A percentile compares a stretch with the other conserved stretches of the same genome.
These are phyloP conservation scores for Sphaerostilbella broomeana DNA, from an alignment of 2,329 filamentous ascomycete species.

Conservation along the genomic window DNA sequence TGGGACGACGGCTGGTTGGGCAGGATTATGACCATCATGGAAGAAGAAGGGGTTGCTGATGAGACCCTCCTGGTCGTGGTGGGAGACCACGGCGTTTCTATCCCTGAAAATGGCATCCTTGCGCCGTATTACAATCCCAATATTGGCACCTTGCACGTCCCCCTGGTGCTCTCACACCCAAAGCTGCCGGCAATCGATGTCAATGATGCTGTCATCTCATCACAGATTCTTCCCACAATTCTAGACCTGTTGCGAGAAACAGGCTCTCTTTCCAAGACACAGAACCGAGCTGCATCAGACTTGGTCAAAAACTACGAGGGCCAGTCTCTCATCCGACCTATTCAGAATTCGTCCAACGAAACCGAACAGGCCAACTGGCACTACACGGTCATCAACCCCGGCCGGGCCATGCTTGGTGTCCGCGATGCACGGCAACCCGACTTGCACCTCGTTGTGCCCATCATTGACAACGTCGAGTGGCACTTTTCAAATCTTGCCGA, in stretches of 20 bases:
- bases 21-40: conserved; percentile 24
- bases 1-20: conserved; percentile 29
- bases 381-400: conserved; percentile 29
- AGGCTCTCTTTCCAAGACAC: conserved; percentile 24
- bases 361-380: conserved; percentile 26
- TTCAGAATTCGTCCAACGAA: conserved; percentile 16
- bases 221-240: conserved; percentile 29
- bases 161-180: conserved; percentile 28
- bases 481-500: conserved; percentile 22
- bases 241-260: conserved; percentile 29
- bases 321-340: conserved; percentile 28
- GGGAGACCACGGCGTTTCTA: conserved; percentile 28
- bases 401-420: conserved; percentile 27
- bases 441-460: conserved; percentile 26
- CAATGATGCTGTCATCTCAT: conserved; percentile 26
- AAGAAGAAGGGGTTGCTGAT: conserved; percentile 27
- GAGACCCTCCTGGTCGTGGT: conserved; percentile 28
- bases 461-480: conserved; percentile 27
- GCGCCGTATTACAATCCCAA: conserved; percentile 29
- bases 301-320: conserved; percentile 29
- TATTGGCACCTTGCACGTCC: conserved; percentile 28
- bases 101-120: conserved; percentile 25
- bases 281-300: conserved; percentile 21
- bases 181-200: conserved; percentile 26
- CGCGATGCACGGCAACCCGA: conserved; percentile 26